A percentile compares a stretch with the other conserved stretches of the same genome.
phyloP scores from a whole-genome alignment of 176 grass and related monocot genomes.

The Hordeum marinum region DNA sequence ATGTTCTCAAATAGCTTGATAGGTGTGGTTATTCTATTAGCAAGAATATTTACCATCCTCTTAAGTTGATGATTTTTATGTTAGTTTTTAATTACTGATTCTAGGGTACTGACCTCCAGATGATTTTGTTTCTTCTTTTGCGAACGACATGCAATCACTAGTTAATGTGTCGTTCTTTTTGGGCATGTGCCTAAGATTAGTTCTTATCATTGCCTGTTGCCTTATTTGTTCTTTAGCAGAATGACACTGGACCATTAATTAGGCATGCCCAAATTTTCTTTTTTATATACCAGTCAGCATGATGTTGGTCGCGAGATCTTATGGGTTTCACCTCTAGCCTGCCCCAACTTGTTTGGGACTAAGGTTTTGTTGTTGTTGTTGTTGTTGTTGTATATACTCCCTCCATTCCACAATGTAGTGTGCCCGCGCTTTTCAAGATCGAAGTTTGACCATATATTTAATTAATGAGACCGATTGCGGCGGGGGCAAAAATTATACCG shows the following conservation, averaged over 20 bases:
- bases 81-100: background rate
- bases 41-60: background rate
- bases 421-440: too few relatives aligned
- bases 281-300: background rate
- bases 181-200: background rate
- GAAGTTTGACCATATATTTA: too few relatives aligned
- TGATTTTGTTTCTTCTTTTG: background rate
- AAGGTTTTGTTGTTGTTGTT: too few relatives aligned
- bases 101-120: background rate
- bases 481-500: too few relatives aligned
- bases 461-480: too few relatives aligned
- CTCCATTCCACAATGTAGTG: too few relatives aligned
- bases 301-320: too few relatives aligned
- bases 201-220: background rate
- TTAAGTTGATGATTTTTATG: background rate
- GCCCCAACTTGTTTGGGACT: too few relatives aligned
- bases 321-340: too few relatives aligned
- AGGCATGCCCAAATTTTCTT: background rate
- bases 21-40: background rate
- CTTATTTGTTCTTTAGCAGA: background rate
- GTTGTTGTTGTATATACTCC: too few relatives aligned
- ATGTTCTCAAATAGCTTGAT: background rate
- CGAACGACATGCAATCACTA: background rate
- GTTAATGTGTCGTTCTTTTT: background rate
- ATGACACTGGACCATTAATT: background rate